Base-by-base conservation (phyloP, 1,139 yeast species). In the Yamadazyma mexicana region DNA sequence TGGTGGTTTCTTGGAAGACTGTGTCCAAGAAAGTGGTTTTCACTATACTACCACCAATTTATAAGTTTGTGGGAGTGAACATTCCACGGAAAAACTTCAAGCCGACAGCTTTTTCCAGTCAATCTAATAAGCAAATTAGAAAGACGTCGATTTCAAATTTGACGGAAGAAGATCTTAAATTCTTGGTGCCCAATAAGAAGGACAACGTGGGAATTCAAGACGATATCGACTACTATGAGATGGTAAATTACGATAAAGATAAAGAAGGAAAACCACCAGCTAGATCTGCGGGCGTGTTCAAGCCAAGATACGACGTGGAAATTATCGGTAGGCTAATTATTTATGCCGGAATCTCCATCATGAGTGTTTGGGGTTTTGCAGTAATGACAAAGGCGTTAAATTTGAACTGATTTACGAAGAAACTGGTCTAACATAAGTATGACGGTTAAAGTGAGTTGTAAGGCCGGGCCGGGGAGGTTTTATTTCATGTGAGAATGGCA, bases 1-100 rank as follows among this genome's bases (percentile, higher is more conserved):
- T 75, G n/a, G 84, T 88, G 28, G 78, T 79, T 1, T 46, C 70
- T 1, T 88, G 96, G 96, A 81, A 87, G 47, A 61, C 76, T 1
- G 39, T 77, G 3, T 75, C 87, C 45, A 88, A 87, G 58, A 84
- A 84, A 14, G 50, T 79, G 2, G 63, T 87, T 2, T 73, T 77
- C 50, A 69, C 75, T 12, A 47, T 77, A 2, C 59, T 77, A 18
- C 73, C 73, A 8, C 79, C 79, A 3, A 48, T 77, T 17, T 78
- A 77, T 54, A 62, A 70, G 47, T 47, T 55, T 28, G 47, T 72
- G 23, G 76, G 77, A 1, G 50, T 72, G 14, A 57, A 72, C 45
- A 53, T 73, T 31, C 78, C 78, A 0, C 55, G 79, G 43, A 61
- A 55, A 40, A 66, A 62, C 51, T 75, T 56, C 47, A 49, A 55